These are phyloP conservation scores for Ostreobium quekettii DNA, from an alignment of 139 green algal species.

Conservation along the genomic window DNA sequence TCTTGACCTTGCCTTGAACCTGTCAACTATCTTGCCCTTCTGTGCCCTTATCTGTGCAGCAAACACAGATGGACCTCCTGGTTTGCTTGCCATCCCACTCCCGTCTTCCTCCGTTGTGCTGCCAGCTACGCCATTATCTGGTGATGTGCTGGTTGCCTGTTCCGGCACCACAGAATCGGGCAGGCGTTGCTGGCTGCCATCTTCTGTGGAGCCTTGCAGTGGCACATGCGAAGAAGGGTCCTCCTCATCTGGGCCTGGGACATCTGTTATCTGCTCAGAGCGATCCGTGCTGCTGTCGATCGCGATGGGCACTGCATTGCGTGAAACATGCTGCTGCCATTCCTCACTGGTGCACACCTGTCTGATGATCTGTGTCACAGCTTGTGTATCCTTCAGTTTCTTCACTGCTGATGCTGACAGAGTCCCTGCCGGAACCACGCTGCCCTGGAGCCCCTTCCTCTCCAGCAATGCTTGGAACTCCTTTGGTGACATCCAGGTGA, in stretches of 20 bases:
- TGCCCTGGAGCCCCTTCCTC: not conserved
- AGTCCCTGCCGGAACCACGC: conserved; percentile 13
- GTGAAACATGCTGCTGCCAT: not conserved
- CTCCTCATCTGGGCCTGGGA: not conserved
- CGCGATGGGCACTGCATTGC: not conserved
- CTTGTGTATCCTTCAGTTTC: not conserved
- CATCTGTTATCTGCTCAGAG: not conserved
- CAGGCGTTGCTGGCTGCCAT: too few species aligned
- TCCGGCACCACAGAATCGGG: too few species aligned
- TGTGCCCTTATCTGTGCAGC: too few species aligned
- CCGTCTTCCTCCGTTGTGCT: too few species aligned
- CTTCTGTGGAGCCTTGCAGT: too few species aligned
- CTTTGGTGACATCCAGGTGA: conserved; percentile 14
- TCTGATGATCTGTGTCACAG: not conserved
- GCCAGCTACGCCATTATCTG: too few species aligned
- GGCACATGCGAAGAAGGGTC: too few species aligned
- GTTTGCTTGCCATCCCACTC: too few species aligned
- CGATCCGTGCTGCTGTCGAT: not conserved
- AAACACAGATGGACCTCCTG: too few species aligned
- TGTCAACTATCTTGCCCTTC: too few species aligned
- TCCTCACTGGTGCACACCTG: not conserved
- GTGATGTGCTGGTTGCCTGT: too few species aligned
- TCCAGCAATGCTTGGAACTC: conserved; percentile 12
- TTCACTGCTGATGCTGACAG: conserved; percentile 2
- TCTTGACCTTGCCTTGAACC: too few species aligned